Percentiles rank a stretch among this genome's conserved stretches.
Conservation (phyloP, 2,329 filamentous ascomycete genomes). For the Alternaria sp. region DNA sequence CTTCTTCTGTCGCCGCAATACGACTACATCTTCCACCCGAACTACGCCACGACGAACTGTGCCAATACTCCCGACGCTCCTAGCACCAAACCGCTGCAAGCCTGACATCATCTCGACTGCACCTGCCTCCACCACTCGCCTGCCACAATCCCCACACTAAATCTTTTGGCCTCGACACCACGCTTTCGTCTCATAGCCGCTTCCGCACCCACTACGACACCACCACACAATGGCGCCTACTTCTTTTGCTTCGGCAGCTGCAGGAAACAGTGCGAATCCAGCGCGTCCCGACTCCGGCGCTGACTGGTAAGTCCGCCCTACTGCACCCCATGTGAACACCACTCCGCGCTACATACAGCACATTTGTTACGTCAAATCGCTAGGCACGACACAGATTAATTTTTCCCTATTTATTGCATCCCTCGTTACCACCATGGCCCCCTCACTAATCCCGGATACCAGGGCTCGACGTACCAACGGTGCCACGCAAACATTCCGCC, state of each 20-base stretch:
- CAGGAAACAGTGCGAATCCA: constrained; percentile 51
- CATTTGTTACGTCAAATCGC: constrained; percentile 19
- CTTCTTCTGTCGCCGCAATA: constrained; percentile 25
- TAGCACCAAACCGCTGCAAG: constrained; percentile 25
- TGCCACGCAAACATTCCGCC: constrained; percentile 70
- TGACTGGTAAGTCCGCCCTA: constrained; percentile 53
- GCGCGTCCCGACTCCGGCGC: constrained; percentile 52
- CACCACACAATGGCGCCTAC: constrained; percentile 53
- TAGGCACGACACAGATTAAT: constrained; percentile 15
- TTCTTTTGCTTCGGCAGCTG: constrained; percentile 59
- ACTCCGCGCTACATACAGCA: not conserved
- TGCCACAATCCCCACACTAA: constrained; percentile 32
- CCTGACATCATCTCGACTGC: constrained; percentile 27
- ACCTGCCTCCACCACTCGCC: constrained; percentile 30
- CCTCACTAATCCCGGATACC: not conserved
- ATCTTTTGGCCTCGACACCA: constrained; percentile 34
- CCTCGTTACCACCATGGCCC: constrained; percentile 17
- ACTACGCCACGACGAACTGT: constrained; percentile 11
- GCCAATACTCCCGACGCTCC: constrained; percentile 13
- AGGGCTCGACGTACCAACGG: constrained; percentile 71
- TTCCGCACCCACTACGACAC: constrained; percentile 20
- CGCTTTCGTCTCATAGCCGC: constrained; percentile 26
- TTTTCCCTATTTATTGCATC: constrained; percentile 1
- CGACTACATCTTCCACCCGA: constrained; percentile 16
- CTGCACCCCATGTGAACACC: constrained; percentile 9